Base-by-base conservation (phyloP, 2,329 filamentous ascomycete species). In the Neofusicoccum sp. region DNA sequence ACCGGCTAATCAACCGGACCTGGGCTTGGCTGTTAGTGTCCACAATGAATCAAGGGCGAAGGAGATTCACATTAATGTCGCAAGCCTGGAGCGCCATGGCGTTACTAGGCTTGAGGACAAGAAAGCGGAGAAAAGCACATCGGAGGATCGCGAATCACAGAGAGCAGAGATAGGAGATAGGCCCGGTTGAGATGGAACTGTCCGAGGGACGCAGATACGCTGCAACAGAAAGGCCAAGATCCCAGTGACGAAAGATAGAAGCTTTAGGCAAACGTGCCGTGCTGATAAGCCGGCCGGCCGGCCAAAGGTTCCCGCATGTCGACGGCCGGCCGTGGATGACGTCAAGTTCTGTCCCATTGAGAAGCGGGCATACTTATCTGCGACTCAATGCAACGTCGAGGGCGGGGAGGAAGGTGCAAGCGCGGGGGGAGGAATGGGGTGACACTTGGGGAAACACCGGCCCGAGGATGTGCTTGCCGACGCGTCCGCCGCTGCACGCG, bases 201-300 rank as follows among this genome's bases (percentile, higher is more conserved):
- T 3, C 47, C 47, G 47, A 49, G 47, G 47, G 29, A 33, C 47
- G n/a, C n/a, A 33, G 47, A 34, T 49, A 49, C 28, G 29, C 9
- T 12, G 28, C 11, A 9, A 49, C 34, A 29, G 29, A 29, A 11
- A 33, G 14, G 47, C 47, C 47, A 49, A 49, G 47, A 34, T 29
- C 1, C 12, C 47, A 34, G 47, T 34, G 29, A 8, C 8, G 12
- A 8, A 12, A 14, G 29, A 14, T 14, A 29, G 22, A n/a, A 34
- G 29, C 29, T 22, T 22, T 2, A 22, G 22, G 47, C 29, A 33
- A 4, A 14, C 29, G 3, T 12, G 14, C 12, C 12, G 12, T 5
- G 47, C 47, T 34, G 47, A 49, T 49, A 49, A 49, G 47, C 31
- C 47, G 47, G 47, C 47, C 47, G 47, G 47, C 47, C 47, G 47